Evolutionary conservation across 1,139 yeast genomes (phyloP).

Genomic region (Tardiomyces blankii): DNA sequence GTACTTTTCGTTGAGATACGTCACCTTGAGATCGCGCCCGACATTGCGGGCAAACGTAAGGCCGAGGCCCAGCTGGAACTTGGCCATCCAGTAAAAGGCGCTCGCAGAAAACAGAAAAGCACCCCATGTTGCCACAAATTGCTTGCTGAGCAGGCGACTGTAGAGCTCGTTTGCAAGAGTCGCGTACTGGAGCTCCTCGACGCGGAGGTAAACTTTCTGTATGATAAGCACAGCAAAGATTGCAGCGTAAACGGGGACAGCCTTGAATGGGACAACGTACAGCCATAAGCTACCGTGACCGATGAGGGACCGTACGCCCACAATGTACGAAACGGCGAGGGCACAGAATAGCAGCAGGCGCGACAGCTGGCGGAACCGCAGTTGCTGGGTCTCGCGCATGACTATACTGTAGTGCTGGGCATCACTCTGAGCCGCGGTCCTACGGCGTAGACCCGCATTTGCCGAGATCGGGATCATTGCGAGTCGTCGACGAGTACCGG

Average conservation of each 20-base stretch:
- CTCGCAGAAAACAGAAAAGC: background rate
- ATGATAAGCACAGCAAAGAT: background rate
- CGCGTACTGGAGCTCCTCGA: background rate
- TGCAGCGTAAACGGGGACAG: background rate
- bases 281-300: background rate
- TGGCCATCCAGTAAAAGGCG: background rate
- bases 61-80: background rate
- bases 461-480: background rate
- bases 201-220: background rate
- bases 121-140: background rate
- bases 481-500: no score
- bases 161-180: background rate
- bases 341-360: background rate
- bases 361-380: background rate
- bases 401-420: background rate
- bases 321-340: background rate
- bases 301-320: background rate
- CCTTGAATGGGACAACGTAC: background rate
- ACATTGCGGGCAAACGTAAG: background rate
- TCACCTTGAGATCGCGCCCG: background rate
- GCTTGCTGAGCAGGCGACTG: background rate
- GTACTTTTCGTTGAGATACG: background rate
- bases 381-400: background rate
- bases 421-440: background rate
- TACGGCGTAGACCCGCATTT: background rate